Base-by-base conservation (phyloP, 169 alveolate genomes). In the Cryptosporidium baileyi region DNA sequence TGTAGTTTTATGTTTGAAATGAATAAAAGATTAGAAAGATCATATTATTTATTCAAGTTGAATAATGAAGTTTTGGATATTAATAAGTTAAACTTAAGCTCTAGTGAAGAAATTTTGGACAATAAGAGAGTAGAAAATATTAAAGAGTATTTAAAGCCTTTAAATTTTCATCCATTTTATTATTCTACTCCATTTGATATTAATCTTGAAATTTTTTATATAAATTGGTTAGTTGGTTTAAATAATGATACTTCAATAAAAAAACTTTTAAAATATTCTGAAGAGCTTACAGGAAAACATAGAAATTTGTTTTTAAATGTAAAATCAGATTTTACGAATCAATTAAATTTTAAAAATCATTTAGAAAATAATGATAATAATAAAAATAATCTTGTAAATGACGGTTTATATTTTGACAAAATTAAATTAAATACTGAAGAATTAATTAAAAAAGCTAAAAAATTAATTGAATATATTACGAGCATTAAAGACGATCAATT, bases 1-100 rank as follows among this genome's bases (percentile, higher is more conserved):
- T 74, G 85, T n/a, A 54, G 41, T 57, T 19, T 74, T 34, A 74
- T 74, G 85, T 61, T 74, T 7, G 61, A 51, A 4, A 6, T 57
- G 26, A 74, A 54, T 1, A 36, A 36, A 9, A 74, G 57, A 8
- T 43, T 74, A 36, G 85, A 74, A 24, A 74, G 54, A 57, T 45
- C 43, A 11, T 57, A 74, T 41, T 59, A 74, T 36, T 36, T 74
- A 30, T 24, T 15, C 32, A 15, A 15, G 4, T 28, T 57, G 1
- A 9, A 47, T 11, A 9, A 11, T 4, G 59, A 47, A 26, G 5
- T 47, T 19, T 47, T 47, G 19, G 0, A 47, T 26, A 1, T 5
- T 11, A 47, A 47, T 47, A 4, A 11, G 30, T 47, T 47, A 1
- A 26, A 47, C 19, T 47, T 47, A 26, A 9, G 9, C 19, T 47